Evolutionary conservation across 2,329 filamentous ascomycete genomes (phyloP).

Genomic region (Achaetomium macrosporum): DNA sequence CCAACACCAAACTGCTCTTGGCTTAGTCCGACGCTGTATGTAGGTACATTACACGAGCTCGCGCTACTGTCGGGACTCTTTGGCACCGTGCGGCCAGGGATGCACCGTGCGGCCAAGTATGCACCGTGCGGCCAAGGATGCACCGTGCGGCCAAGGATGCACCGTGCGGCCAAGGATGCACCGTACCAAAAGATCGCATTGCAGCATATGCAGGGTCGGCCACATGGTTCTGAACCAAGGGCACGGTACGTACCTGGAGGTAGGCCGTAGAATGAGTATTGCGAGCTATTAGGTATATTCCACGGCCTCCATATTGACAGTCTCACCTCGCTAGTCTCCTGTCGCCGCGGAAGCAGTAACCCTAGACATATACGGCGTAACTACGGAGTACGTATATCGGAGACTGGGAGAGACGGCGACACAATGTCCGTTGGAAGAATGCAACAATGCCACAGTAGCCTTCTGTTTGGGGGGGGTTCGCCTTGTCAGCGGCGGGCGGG

Average conservation of each 20-base stretch:
- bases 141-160: too few relatives aligned
- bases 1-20: background rate
- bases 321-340: background rate
- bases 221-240: slow-evolving; percentile 22
- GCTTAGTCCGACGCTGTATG: background rate
- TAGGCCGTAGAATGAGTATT: too few relatives aligned
- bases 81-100: too few relatives aligned
- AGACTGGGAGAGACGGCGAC: background rate
- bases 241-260: background rate
- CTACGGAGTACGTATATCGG: too few relatives aligned
- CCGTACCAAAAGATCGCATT: background rate
- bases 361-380: too few relatives aligned
- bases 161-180: too few relatives aligned
- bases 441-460: slow-evolving; percentile 3
- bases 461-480: slow-evolving; percentile 4
- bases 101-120: too few relatives aligned
- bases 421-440: slow-evolving; percentile 1
- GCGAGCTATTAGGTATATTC: too few relatives aligned
- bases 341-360: background rate
- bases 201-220: slow-evolving; percentile 18
- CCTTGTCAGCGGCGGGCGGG: background rate
- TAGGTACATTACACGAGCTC: background rate
- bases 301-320: too few relatives aligned
- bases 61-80: too few relatives aligned
- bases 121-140: too few relatives aligned